Base-by-base conservation (phyloP, 2,329 filamentous ascomycete species). In the Pseudogymnoascus destructans region DNA sequence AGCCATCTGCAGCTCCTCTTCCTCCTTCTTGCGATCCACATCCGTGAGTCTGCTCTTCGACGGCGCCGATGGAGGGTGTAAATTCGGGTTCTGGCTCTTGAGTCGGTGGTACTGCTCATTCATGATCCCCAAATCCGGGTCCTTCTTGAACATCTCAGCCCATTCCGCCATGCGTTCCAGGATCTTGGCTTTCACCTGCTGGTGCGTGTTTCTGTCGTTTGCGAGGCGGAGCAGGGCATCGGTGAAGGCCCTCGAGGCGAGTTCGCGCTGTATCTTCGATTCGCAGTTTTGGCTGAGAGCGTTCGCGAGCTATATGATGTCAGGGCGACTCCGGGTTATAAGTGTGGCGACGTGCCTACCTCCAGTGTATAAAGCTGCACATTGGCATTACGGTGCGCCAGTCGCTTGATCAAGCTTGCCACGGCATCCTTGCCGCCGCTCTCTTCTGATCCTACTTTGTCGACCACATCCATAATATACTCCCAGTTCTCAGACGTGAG, bases 1-100 rank as follows among this genome's bases (percentile, higher is more conserved):
- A 1, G 93, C 93, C 83, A 96, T 95, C 71, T 97, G 93, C 58
- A 98, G 75, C 73, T 98, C 93, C 56, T 97, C 91, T 61, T 98
- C 93, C 72, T 98, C 93, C 73, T 95, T 95, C 72, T 89, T 87
- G 63, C 93, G 82, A 72, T 98, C 93, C 52, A 86, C 66, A 32
- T 95, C 87, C 49, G 92, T 96, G 62, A 98, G 89, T 65, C 89
- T 84, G 61, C 86, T 88, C 78, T 98, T 98, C 66, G 86, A 86
- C 3, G 93, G 93, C 64, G 95, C 95, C 59, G 90, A 95, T 0
- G 93, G 93, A 13, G 91, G 81, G 63, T 95, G 89, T 58, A 98
- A 74, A 64, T 89, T 92, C 2, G 93, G 93, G 73, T 98, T 92
- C 80, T 72, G 73, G 71, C 77, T 75, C 77, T 95, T 95, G 62